These are phyloP conservation scores for Chloropicon primus DNA, from an alignment of 139 green algal genomes.

Conservation along the genomic window DNA sequence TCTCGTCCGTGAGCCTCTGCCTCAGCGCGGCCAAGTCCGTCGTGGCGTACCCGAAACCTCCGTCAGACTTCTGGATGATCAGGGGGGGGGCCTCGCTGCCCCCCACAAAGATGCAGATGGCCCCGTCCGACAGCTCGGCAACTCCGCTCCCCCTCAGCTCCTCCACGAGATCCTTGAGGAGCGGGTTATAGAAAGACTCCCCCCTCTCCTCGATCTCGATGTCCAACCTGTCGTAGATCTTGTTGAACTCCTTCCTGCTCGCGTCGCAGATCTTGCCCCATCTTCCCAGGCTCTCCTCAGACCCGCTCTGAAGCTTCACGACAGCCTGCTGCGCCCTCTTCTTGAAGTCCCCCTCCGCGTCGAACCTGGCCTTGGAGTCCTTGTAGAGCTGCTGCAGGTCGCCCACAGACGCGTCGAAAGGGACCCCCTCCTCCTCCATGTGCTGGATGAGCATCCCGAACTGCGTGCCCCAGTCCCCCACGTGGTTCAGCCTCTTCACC, in stretches of 20 bases:
- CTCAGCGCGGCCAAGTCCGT: slow-evolving; percentile 84
- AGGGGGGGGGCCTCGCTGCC: slow-evolving; percentile 57
- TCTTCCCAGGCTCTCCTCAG: slow-evolving; percentile 40
- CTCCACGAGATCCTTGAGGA: slow-evolving; percentile 61
- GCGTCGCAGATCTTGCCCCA: slow-evolving; percentile 88
- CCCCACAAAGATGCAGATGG: slow-evolving; percentile 44
- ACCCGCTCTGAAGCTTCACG: slow-evolving; percentile 67
- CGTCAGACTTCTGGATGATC: slow-evolving; percentile 91
- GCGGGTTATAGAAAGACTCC: slow-evolving; percentile 94
- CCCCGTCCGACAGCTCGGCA: slow-evolving; percentile 65
- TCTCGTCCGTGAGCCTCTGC: slow-evolving; percentile 74
- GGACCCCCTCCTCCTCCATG: slow-evolving; percentile 31
- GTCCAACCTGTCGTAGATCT: slow-evolving; percentile 69
- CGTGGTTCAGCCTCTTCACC: slow-evolving; percentile 88
- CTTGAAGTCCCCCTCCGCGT: slow-evolving; percentile 96
- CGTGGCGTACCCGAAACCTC: slow-evolving; percentile 87
- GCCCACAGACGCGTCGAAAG: slow-evolving; percentile 44
- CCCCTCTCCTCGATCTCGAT: slow-evolving; percentile 74
- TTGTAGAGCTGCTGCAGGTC: slow-evolving; percentile 45
- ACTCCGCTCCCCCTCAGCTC: slow-evolving; percentile 55
- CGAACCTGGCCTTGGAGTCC: slow-evolving; percentile 78
- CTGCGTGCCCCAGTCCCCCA: slow-evolving; percentile 93
- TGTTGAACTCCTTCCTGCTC: slow-evolving; percentile 71
- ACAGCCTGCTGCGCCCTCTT: slow-evolving; percentile 66
- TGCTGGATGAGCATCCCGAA: slow-evolving; percentile 97